Conservation (phyloP, 805 yeast genomes). For the Saccharomycopsis sp. region DNA sequence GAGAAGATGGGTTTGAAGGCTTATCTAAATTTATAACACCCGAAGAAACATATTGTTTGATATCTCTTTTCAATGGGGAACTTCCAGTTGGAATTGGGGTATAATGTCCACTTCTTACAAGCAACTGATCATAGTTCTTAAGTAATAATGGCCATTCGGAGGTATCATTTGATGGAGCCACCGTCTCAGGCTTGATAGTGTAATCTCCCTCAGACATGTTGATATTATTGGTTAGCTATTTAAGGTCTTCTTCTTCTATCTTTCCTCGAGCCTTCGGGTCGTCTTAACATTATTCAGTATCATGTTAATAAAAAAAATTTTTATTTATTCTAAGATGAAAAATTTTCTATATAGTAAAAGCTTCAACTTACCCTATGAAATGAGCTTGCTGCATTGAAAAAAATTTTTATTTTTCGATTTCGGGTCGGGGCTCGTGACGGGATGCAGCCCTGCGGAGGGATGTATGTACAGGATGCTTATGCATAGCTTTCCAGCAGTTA, state of each 20-base stretch:
- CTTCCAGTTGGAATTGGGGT: slow-evolving; percentile 96
- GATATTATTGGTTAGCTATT: background rate
- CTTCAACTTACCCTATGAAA: background rate
- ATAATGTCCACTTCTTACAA: slow-evolving; percentile 94
- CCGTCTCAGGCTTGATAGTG: slow-evolving; percentile 83
- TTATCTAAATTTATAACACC: slow-evolving; percentile 98
- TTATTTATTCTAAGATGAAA: background rate
- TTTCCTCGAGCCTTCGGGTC: too few species aligned
- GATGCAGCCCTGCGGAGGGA: too few species aligned
- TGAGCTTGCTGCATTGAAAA: background rate
- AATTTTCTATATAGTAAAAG: background rate
- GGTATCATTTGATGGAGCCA: slow-evolving; percentile 75
- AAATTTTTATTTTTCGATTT: too few species aligned
- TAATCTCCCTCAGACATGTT: slow-evolving; percentile 59
- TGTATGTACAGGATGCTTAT: too few species aligned
- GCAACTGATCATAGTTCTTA: slow-evolving; percentile 87
- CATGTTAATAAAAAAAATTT: too few species aligned
- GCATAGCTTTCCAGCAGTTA: too few species aligned
- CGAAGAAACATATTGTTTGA: slow-evolving; percentile 80
- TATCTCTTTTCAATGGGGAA: slow-evolving; percentile 90
- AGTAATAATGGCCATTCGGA: slow-evolving; percentile 93
- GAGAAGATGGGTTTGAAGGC: slow-evolving; percentile 97
- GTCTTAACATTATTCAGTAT: too few species aligned
- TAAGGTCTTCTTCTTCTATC: background rate
- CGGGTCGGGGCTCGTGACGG: too few species aligned